A percentile compares a stretch with the other conserved stretches of the same genome.
Conservation (phyloP, 441 rosid genomes). For the Eutrema salsugineum region DNA sequence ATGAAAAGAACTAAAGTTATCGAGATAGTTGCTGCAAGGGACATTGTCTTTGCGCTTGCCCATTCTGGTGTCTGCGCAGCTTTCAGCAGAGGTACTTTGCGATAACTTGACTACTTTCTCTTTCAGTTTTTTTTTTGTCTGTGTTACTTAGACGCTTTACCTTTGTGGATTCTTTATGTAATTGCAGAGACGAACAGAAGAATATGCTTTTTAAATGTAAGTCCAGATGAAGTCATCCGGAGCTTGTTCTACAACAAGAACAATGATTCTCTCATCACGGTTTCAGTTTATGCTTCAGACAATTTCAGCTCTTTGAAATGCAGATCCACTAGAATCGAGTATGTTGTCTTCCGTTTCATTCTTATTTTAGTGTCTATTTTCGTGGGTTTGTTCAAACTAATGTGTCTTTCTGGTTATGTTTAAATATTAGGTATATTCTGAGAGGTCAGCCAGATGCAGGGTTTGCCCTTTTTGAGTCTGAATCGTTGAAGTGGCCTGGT, state of each 20-base stretch:
- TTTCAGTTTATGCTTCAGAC: constrained; percentile 83
- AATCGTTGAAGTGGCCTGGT: constrained; percentile 77
- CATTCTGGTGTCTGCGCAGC: constrained; percentile 98
- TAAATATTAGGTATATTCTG: constrained; percentile 42
- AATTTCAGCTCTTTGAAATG: constrained; percentile 86
- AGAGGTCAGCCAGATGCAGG: constrained; percentile 78
- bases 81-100: constrained; percentile 70
- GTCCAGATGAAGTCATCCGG: constrained; percentile 82
- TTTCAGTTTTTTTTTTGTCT: neutral
- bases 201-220: constrained; percentile 74
- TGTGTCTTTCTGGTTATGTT: neutral
- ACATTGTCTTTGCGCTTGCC: constrained; percentile 93
- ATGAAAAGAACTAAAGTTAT: constrained; percentile 91
- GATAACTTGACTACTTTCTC: neutral
- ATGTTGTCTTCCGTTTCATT: neutral
- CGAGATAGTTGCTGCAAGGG: constrained; percentile 94
- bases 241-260: constrained; percentile 83
- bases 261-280: constrained; percentile 88
- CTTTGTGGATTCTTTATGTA: neutral
- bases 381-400: neutral
- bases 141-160: neutral
- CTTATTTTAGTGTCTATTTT: too few relatives aligned
- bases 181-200: constrained; percentile 67
- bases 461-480: constrained; percentile 71
- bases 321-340: constrained; percentile 87